phyloP scores from a whole-genome alignment of 352 stramenopile genomes.

The Albugo candida region DNA sequence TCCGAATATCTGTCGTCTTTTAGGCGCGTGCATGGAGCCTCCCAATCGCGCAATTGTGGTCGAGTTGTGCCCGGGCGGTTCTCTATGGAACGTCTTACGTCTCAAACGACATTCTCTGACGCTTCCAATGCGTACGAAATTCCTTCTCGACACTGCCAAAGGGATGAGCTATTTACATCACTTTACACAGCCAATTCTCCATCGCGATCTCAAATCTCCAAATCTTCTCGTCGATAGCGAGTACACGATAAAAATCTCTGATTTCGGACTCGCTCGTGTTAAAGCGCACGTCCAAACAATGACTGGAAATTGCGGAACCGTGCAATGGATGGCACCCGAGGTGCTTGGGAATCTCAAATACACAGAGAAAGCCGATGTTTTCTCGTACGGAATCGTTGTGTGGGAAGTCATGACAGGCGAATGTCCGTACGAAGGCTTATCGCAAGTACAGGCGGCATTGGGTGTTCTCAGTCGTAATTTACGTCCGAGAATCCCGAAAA shows the following conservation, averaged over 20 bases:
- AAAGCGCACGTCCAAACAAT: slow-evolving; percentile 71
- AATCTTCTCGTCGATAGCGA: slow-evolving; percentile 22
- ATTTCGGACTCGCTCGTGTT: slow-evolving; percentile 42
- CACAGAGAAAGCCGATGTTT: slow-evolving; percentile 81
- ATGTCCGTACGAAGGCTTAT: slow-evolving; percentile 78
- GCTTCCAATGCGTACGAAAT: neutral
- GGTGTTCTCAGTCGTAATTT: slow-evolving; percentile 50
- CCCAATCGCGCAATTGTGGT: neutral
- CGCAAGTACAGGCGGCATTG: slow-evolving; percentile 51
- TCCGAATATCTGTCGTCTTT: neutral
- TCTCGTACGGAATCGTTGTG: slow-evolving; percentile 80
- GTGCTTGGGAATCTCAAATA: slow-evolving; percentile 78
- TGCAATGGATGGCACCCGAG: slow-evolving; percentile 49
- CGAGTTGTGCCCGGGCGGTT: neutral
- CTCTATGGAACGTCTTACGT: neutral
- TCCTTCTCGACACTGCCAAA: slow-evolving; percentile 9
- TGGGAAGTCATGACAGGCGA: slow-evolving; percentile 79
- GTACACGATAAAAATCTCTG: slow-evolving; percentile 24
- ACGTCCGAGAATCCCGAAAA: slow-evolving; percentile 32
- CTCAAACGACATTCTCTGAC: neutral
- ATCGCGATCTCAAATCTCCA: slow-evolving; percentile 22
- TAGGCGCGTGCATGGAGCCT: neutral
- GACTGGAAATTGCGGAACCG: slow-evolving; percentile 63
- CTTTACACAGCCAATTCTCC: slow-evolving; percentile 26
- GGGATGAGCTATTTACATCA: slow-evolving; percentile 25